These are phyloP conservation scores for Mallotus japonicus DNA, from an alignment of 441 rosid species.

Conservation along the genomic window DNA sequence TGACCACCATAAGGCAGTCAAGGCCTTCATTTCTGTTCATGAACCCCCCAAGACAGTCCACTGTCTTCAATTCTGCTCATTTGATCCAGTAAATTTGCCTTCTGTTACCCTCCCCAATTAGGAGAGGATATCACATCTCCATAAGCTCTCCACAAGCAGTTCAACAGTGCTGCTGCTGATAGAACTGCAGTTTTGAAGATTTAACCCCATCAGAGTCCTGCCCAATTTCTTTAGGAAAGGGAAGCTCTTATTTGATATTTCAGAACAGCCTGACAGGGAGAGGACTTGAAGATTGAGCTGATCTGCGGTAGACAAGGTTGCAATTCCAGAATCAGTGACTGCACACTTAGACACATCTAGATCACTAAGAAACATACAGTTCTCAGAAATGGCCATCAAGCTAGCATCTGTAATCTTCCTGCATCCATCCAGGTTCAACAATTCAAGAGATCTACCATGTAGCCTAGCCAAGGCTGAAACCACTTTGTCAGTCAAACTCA, in stretches of 20 bases:
- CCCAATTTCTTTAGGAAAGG: constrained; percentile 63
- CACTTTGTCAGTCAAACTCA: constrained; percentile 63
- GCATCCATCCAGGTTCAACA: constrained; percentile 90
- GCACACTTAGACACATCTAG: constrained; percentile 73
- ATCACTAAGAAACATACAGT: constrained; percentile 76
- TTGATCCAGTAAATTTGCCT: background rate
- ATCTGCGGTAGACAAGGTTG: constrained; percentile 57
- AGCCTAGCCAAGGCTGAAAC: constrained; percentile 53
- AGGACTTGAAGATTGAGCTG: constrained; percentile 79
- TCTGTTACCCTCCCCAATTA: constrained; percentile 21
- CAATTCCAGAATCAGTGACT: constrained; percentile 66
- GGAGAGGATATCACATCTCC: constrained; percentile 91
- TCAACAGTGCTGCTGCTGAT: constrained; percentile 65
- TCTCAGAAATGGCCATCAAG: constrained; percentile 59
- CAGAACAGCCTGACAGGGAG: constrained; percentile 74
- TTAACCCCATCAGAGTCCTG: constrained; percentile 75
- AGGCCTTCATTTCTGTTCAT: background rate
- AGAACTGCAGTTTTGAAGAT: constrained; percentile 77
- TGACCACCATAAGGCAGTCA: constrained; percentile 14
- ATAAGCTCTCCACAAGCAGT: constrained; percentile 59
- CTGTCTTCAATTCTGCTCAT: background rate
- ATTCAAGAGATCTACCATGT: constrained; percentile 74
- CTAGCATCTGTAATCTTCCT: constrained; percentile 74
- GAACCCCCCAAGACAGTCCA: constrained; percentile 6
- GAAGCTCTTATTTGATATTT: constrained; percentile 59